A percentile compares a stretch with the other conserved stretches of the same genome.
Evolutionary conservation across 768 basidiomycete genomes (phyloP).

Genomic region (Kwoniella botswanensis): DNA sequence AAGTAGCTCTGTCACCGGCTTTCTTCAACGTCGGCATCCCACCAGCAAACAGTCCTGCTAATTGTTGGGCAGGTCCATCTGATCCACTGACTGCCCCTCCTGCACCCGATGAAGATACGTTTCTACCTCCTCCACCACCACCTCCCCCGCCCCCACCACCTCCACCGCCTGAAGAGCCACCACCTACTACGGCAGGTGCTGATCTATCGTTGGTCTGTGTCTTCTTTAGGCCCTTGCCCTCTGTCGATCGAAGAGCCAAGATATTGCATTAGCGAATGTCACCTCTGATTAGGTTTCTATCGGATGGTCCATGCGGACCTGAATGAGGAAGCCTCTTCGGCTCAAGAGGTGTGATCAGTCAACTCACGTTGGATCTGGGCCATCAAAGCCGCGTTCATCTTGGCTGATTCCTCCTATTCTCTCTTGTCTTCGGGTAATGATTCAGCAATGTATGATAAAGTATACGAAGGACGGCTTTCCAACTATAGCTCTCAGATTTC

Average conservation of each 20-base stretch:
- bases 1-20: conserved; percentile 64
- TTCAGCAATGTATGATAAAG: too few relatives aligned
- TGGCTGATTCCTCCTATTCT: conserved; percentile 11
- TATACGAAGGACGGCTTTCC: too few relatives aligned
- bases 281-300: too few relatives aligned
- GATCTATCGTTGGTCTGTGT: conserved; percentile 73
- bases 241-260: background rate
- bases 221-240: conserved; percentile 79
- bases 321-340: too few relatives aligned
- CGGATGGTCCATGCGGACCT: background rate
- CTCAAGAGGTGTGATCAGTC: too few relatives aligned
- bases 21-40: conserved; percentile 90
- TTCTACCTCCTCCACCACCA: conserved; percentile 37
- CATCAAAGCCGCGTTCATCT: conserved; percentile 51
- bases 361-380: conserved; percentile 50
- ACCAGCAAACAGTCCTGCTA: conserved; percentile 84
- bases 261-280: conserved; percentile 4
- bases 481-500: too few relatives aligned
- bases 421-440: too few relatives aligned
- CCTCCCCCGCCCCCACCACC: conserved; percentile 61
- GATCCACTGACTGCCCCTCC: conserved; percentile 54
- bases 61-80: conserved; percentile 72
- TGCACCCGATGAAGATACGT: conserved; percentile 26
- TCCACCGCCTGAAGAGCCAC: conserved; percentile 41
- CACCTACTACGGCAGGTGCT: conserved; percentile 42